Base-by-base conservation (phyloP, 352 stramenopile genomes). In the Phytopythium helicoides region DNA sequence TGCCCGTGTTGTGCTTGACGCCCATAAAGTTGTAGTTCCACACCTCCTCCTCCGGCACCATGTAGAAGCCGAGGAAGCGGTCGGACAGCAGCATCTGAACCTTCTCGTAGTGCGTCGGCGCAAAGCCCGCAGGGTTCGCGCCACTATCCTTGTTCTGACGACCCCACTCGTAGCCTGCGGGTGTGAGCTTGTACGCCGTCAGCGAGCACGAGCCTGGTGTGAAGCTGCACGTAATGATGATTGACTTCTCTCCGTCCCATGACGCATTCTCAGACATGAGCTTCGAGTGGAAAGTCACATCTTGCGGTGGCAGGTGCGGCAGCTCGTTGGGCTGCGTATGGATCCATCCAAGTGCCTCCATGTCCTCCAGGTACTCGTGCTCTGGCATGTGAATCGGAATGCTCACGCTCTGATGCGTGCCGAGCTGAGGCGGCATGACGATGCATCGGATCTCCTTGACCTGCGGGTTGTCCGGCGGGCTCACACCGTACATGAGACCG, bases 11-110 rank as follows among this genome's bases (percentile, higher is more conserved):
- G 82, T 99, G 96, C 67, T 99, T 99, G 39, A 99, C 95, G 51
- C 97, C 97, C 86, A 99, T 98, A 64, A 99, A 99, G 66, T 99
- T 99, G 80, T 99, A 99, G 76, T 99, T 99, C 98, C 97, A 99
- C 48, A 98, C 76, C 19, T 98, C 93, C 56, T 98, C 94, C 45
- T 98, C 93, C 8, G 98, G 97, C 45, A 99, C 95, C 93, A 99
- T 97, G 76, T 99, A 99, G 72, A 99, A 99, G 14, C 98, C 98
- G 56, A 99, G 83, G 87, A 99, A 99, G 12, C 96, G 92, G 69
- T 99, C 97, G 55, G 92, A 98, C 26, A 99, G 79, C 48, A 99
- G 72, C 95, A 99, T 99, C 73, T 99, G 97, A 49, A 99, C 96
- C 80, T 99, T 98, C 63, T 99, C 96, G 71, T 99, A 99, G 78